Conservation (phyloP, 148 eudicot genomes). For the Selenicereus undatus region DNA sequence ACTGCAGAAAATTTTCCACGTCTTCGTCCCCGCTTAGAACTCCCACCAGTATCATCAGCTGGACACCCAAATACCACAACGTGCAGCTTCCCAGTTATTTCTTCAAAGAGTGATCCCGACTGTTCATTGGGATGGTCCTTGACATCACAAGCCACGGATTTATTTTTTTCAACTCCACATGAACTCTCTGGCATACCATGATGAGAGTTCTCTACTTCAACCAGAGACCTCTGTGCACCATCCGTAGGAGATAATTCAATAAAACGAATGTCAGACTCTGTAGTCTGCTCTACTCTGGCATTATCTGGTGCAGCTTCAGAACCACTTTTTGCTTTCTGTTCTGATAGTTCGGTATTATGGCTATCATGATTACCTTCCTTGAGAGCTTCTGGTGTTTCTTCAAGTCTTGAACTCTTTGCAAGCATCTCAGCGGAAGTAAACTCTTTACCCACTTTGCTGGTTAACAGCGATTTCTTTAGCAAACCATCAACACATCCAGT, state of each 20-base stretch:
- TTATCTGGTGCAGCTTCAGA: slow-evolving; percentile 26
- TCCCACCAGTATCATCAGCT: slow-evolving; percentile 14
- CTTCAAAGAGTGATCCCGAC: not conserved
- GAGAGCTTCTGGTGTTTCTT: slow-evolving; percentile 4
- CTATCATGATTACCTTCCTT: slow-evolving; percentile 8
- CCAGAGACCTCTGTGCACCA: slow-evolving; percentile 18
- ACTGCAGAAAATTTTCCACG: slow-evolving; percentile 20
- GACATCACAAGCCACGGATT: slow-evolving; percentile 14
- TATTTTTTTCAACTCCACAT: slow-evolving; percentile 27
- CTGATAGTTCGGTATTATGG: slow-evolving; percentile 16
- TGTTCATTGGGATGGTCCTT: slow-evolving; percentile 12
- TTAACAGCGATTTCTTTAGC: not conserved
- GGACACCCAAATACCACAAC: slow-evolving; percentile 21
- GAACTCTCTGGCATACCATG: slow-evolving; percentile 18
- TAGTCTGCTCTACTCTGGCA: slow-evolving; percentile 10
- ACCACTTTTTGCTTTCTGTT: slow-evolving; percentile 12
- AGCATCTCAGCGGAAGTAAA: not conserved
- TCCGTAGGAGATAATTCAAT: slow-evolving; percentile 20
- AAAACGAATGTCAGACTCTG: slow-evolving; percentile 5
- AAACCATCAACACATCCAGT: slow-evolving; percentile 1
- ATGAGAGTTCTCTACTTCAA: slow-evolving; percentile 9
- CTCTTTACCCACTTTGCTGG: slow-evolving; percentile 1
- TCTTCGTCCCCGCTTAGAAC: slow-evolving; percentile 21
- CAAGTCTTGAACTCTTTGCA: not conserved
- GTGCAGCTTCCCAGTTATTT: not conserved